Base-by-base conservation (phyloP, 805 yeast genomes). In the Myxozyma udenii region DNA sequence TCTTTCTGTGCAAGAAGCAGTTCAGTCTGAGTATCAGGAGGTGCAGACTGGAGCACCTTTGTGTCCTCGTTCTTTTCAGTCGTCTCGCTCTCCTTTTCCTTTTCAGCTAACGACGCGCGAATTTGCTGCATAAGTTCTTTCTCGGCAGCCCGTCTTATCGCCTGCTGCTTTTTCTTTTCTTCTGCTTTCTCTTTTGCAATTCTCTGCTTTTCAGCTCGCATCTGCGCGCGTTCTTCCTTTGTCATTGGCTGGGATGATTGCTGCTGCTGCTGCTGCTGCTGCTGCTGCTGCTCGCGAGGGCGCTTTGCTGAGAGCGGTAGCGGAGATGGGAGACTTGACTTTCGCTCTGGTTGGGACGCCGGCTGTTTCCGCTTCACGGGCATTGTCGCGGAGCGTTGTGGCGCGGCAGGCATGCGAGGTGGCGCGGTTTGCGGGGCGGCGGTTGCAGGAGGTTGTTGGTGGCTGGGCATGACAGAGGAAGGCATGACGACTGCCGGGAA, bases 1-100 rank as follows among this genome's bases (percentile, higher is more conserved):
- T 49, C 53, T 30, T 36, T 39, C 41, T 40, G 49, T 14, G 49
- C 48, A 30, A 14, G 38, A 12, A 7, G 21, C 19, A 50, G 23
- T 39, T 50, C 53, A n/a, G 53, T 45, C 39, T 40, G 46, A 2
- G 50, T 45, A 45, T 50, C 47, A 26, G 54, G 46, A 9, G 16
- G 26, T 14, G 22, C 35, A 11, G 50, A 40, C 21, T 43, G 14
- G 23, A 21, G 18, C 12, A 14, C 43, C 3, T 14, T 28, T 9
- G 33, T 9, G 33, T 14, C 33, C 9, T 28, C 33, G 14, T 28
- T 28, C 33, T 28, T 35, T 28, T 21, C 45, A 6, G 41, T 14
- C 9, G 19, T 19, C 37, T 39, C 33, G 4, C 41, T 46, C 30
- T 23, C 39, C 25, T 5, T 30, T 6, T 46, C 55, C 32, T 36